Evolutionary conservation across 1,139 yeast genomes (phyloP), one percentile per base, ranked within the genome.

Genomic region (Hyphopichia wangnamkhiaoensis): DNA sequence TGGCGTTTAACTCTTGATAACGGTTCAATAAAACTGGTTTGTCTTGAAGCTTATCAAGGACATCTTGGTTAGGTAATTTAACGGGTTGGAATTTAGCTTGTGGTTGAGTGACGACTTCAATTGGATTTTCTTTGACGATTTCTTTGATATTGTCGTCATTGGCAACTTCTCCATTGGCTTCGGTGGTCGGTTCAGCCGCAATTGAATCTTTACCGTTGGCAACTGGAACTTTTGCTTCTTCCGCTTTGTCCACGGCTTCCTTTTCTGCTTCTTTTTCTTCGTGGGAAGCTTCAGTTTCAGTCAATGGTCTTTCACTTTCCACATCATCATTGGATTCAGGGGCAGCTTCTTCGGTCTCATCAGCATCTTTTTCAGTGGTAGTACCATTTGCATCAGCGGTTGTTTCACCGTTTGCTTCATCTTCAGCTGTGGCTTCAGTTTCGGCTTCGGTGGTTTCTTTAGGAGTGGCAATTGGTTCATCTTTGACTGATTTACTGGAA

Each of bases 1-100:
- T 63, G 6, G 69, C 58, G 47, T 74, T 76, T 49, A 78, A 68
- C 41, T 71, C 79, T 45, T 71, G 61, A 59, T 77, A 79, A 41
- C 74, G 69, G 43, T 56, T 57, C 47, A 75, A 63, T 55, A 79
- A 58, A 30, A 65, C 63, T 23, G 84, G 84, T 44, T 74, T 74
- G 41, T 71, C 74, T 38, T 68, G 63, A 37, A 77, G 62, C 38
- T 62, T 49, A 26, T 75, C 80, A 43, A 71, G 57, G 34, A 56
- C 59, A 40, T 69, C 74, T 39, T 64, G 68, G 50, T 66, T 63
- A 8, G 72, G 71, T 29, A 53, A 45, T 31, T 58, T 54, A 24
- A 60, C 58, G 1, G 75, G 72, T 39, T 58, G 65, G 40, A 52
- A 63, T 51, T 67, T 68, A 37, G 63, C 46, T 33, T 55, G 61